A percentile compares a stretch with the other conserved stretches of the same genome.
phyloP scores from a whole-genome alignment of 1,284 basidiomycete species.

The Vanrija pseudolonga region DNA sequence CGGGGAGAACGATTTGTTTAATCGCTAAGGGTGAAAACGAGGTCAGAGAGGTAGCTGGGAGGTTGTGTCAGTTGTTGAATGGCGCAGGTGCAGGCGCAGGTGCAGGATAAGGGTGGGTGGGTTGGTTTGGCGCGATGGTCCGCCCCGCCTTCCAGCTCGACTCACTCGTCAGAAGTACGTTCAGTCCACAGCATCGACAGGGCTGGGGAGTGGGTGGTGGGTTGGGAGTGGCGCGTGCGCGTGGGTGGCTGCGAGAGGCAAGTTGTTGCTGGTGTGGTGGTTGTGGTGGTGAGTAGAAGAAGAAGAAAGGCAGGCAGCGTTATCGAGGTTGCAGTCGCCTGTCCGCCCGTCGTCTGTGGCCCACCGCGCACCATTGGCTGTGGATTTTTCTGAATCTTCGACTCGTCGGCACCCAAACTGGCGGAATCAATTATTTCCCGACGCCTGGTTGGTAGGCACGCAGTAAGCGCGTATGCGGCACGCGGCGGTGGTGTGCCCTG shows the following conservation, averaged over 20 bases:
- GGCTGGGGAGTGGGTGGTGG: constrained; percentile 1
- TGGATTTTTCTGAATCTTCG: too few species aligned
- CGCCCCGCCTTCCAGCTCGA: constrained; percentile 7
- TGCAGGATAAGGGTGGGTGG: neutral
- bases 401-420: too few species aligned
- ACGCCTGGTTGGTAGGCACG: too few species aligned
- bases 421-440: too few species aligned
- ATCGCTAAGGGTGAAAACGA: constrained; percentile 41
- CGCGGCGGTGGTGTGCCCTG: too few species aligned
- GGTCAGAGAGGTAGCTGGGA: constrained; percentile 47
- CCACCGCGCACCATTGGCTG: too few species aligned
- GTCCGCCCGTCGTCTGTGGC: too few species aligned
- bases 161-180: constrained; percentile 50
- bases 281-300: neutral
- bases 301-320: neutral
- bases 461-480: too few species aligned
- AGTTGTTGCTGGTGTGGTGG: neutral
- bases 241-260: too few species aligned
- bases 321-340: neutral
- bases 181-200: constrained; percentile 45
- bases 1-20: constrained; percentile 14
- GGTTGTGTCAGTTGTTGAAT: constrained; percentile 1
- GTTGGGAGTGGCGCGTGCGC: neutral
- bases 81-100: too few species aligned
- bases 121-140: neutral